Base-by-base conservation (phyloP, 2,329 filamentous ascomycete genomes). In the Botrytis cinerea region DNA sequence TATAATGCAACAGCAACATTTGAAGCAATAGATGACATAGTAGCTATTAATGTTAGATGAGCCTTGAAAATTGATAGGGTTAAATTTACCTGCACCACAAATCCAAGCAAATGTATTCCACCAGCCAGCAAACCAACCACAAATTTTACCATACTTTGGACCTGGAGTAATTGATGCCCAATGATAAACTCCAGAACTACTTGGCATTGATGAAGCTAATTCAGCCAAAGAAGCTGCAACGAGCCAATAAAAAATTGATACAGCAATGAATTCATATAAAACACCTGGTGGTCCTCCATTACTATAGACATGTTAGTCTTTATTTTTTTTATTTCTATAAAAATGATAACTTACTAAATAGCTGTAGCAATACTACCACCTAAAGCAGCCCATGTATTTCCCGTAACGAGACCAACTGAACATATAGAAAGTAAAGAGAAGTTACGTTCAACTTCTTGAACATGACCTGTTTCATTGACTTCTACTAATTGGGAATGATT, bases 281-380 rank as follows among this genome's bases (percentile, higher is more conserved):
- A 90, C 86, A 22, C 88, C 88, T 0, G 89, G 86, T 0, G 88
- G 86, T 0, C 89, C 89, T 75, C 89, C 89, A 81, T 91, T 90
- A 78, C 83, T 85, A 89, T 84, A 35, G 86, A 64, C 4, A 85
- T 59, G 16, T 73, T 60, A 73, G 71, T 60, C 28, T 12, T 35
- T 14, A 12, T 70, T 40, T 51, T 40, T 51, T 32, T 20, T 22
- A 12, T 10, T n/a, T 18, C 6, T 18, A 28, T 22, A 10, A 18
- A 6, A 32, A 28, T 35, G 8, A 51, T 14, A 14, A 69, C 72
- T 71, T 69, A 75, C 76, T 79, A 78, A 40, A 79, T 78, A 2
- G 78, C 76, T 54, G 77, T 75, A 40, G 84, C 83, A 77, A 86
- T 84, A 40, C 82, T 83, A n/a, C 84, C 84, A 70, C 84, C 84